A percentile compares a stretch with the other conserved stretches of the same genome.
Conservation (phyloP, 2,329 filamentous ascomycete genomes). For the Thermoascus crustaceus region DNA sequence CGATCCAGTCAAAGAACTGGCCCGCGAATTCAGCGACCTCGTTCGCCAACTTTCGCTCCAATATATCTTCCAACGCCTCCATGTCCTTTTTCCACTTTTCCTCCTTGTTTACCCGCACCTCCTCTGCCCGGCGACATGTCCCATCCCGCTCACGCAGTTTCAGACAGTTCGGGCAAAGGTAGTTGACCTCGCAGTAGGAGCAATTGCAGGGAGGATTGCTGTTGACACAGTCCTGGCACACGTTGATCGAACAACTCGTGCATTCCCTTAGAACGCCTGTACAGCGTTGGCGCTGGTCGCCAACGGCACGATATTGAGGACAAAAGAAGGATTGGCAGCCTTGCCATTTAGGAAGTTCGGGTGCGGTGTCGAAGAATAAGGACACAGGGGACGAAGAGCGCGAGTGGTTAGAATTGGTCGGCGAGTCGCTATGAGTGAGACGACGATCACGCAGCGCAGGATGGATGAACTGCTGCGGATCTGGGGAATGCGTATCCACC, state of each 20-base stretch:
- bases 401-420: slow-evolving; percentile 33
- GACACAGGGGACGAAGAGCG: slow-evolving; percentile 34
- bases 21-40: slow-evolving; percentile 35
- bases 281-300: slow-evolving; percentile 40
- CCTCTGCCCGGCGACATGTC: slow-evolving; percentile 30
- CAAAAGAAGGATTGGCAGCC: slow-evolving; percentile 44
- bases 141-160: slow-evolving; percentile 31
- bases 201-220: slow-evolving; percentile 36
- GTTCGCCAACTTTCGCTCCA: slow-evolving; percentile 35
- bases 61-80: slow-evolving; percentile 31
- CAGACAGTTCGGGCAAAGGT: slow-evolving; percentile 37
- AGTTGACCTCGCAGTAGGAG: slow-evolving; percentile 36
- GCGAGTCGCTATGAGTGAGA: slow-evolving; percentile 29
- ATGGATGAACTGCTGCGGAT: slow-evolving; percentile 15
- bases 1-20: slow-evolving; percentile 29
- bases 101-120: slow-evolving; percentile 31
- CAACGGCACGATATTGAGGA: slow-evolving; percentile 33
- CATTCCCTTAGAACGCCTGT: slow-evolving; percentile 38
- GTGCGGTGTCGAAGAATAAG: slow-evolving; percentile 27
- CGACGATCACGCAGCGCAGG: slow-evolving; percentile 17
- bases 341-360: slow-evolving; percentile 35
- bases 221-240: slow-evolving; percentile 38
- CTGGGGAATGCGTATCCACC: slow-evolving; percentile 15
- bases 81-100: slow-evolving; percentile 35
- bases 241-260: slow-evolving; percentile 37